phyloP scores from a whole-genome alignment of 169 alveolate species.

The Eimeria praecox region DNA sequence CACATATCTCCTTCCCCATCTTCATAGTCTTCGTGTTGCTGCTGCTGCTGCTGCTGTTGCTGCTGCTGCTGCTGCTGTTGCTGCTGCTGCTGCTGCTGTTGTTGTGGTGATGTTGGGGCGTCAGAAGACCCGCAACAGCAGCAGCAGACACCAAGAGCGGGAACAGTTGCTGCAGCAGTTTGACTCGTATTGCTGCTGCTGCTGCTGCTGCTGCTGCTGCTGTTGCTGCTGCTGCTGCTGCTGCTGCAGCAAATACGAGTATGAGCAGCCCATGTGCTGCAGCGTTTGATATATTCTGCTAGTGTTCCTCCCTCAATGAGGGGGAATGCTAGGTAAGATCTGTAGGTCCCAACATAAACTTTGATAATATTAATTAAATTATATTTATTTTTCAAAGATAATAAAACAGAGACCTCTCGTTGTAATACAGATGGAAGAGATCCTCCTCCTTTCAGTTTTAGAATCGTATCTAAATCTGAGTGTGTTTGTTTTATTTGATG shows the following conservation, averaged over 20 bases:
- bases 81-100: conserved; percentile 2
- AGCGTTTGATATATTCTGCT: conserved; percentile 33
- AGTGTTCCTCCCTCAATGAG: conserved; percentile 76
- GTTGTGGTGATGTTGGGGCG: too few species aligned
- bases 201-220: conserved; percentile 40
- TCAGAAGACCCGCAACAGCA: too few species aligned
- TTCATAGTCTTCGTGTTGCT: neutral
- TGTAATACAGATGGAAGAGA: conserved; percentile 65
- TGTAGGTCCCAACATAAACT: conserved; percentile 62
- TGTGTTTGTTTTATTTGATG: neutral
- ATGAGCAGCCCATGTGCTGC: conserved; percentile 51
- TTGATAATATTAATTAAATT: conserved; percentile 39
- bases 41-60: conserved; percentile 1
- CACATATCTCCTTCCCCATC: neutral
- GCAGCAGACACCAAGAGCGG: neutral
- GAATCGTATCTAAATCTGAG: neutral
- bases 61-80: conserved; percentile 18
- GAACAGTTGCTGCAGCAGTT: neutral
- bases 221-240: conserved; percentile 39
- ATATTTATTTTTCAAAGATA: neutral
- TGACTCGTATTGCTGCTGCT: neutral
- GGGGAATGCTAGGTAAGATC: conserved; percentile 79
- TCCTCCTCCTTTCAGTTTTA: conserved; percentile 15
- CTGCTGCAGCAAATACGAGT: neutral
- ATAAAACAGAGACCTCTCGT: conserved; percentile 52